Evolutionary conservation across 164 flowering plant genomes (phyloP), one percentile per base, ranked within the genome.

Genomic region (Amborella trichopoda): DNA sequence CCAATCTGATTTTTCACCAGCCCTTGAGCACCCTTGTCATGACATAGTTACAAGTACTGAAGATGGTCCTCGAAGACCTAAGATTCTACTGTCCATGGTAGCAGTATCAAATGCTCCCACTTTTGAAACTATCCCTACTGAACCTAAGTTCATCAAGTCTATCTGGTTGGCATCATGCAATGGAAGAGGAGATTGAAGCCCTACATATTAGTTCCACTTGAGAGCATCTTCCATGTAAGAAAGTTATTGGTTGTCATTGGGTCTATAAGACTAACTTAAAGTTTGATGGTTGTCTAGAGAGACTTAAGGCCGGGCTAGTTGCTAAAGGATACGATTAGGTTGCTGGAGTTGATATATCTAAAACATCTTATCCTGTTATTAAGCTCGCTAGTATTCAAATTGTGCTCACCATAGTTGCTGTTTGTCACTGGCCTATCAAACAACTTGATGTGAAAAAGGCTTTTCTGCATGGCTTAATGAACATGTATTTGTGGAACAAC

Each of bases 211-310:
- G 24, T 20, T 11, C 20, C 0, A 54, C 26, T 13, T 41, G 40
- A 26, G 27, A 20, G 10, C 48, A 21, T n/a, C 36, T 19, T 4
- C 26, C 55, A 3, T 0, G 38, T 1, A 18, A 12, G 26, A 40
- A 40, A 12, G 38, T 39, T 0, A 46, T 51, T 1, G 34, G 26
- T 2, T 42, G 11, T 30, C 11, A 33, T 3, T 44, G 56, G 40
- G 49, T 43, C 6, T 53, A 22, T 19, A 53, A 32, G 13, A 44
- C 40, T 14, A 53, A 32, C 14, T 23, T 53, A 5, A 4, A 28
- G 1, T 25, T 21, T 12, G 28, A 53, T 44, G 41, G 41, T 1
- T 2, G 14, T n/a, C 26, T 53, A 4, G 30, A 32, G 0, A 9
- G 42, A 6, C 28, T 30, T 1, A 43, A 53, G 9, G 42, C 49